These are phyloP conservation scores for Pleoardoris graminearum DNA, from an alignment of 2,329 filamentous ascomycete genomes.

Conservation along the genomic window DNA sequence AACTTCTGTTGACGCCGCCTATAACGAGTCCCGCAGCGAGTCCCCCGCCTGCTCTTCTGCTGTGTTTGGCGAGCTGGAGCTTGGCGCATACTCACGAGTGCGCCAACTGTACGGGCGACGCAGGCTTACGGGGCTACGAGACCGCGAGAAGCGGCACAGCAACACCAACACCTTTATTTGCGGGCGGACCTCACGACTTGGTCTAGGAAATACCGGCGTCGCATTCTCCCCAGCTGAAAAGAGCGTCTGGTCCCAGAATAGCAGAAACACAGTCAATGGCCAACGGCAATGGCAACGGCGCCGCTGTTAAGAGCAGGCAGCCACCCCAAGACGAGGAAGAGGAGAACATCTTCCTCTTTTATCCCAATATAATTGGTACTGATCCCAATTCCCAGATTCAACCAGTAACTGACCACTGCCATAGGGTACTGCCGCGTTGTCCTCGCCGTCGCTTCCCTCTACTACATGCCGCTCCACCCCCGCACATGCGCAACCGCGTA, in stretches of 20 bases:
- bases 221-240: neutral
- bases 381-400: neutral
- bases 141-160: constrained; percentile 6
- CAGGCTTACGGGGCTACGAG: neutral
- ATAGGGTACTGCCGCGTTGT: constrained; percentile 56
- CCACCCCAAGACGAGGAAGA: constrained; percentile 42
- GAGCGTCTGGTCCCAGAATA: constrained; percentile 23
- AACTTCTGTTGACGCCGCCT: constrained; percentile 23
- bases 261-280: constrained; percentile 23
- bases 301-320: constrained; percentile 20
- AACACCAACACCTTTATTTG: neutral
- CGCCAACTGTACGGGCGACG: neutral
- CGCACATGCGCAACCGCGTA: constrained; percentile 91
- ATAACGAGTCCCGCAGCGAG: constrained; percentile 12
- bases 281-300: constrained; percentile 34
- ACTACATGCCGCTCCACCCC: constrained; percentile 99
- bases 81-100: neutral
- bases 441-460: constrained; percentile 82
- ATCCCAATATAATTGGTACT: constrained; percentile 57
- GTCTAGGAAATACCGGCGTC: neutral
- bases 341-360: constrained; percentile 60
- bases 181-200: neutral
- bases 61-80: neutral
- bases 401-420: constrained; percentile 13
- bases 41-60: neutral